Evolutionary conservation across 2,329 filamentous ascomycete species (phyloP), one percentile per base, ranked within the genome.

Genomic region (Monosporascus sp.): DNA sequence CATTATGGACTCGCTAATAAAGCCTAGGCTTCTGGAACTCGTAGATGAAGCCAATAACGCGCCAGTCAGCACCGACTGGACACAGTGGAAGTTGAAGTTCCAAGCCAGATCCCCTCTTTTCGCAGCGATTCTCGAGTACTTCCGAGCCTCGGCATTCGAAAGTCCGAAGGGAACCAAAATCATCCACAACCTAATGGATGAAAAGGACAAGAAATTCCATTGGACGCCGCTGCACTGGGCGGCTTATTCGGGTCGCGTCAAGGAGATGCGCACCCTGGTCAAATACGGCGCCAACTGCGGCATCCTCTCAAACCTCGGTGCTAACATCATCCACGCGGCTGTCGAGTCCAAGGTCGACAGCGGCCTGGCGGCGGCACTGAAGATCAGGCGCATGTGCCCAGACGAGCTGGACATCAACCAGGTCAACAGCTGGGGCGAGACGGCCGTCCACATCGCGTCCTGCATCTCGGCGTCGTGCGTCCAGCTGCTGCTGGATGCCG

Each of bases 171-270:
- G 45, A 28, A 48, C 20, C 45, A 48, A 48, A 28, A 22, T 48
- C n/a, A 48, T 48, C 7, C 45, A 48, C 45, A 26, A 48, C 45
- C 45, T 48, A 15, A 14, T 48, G 15, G 45, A 48, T 31, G 24
- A 18, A 17, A 48, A 48, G 22, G 45, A 48, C 45, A 48, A 48
- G 18, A 48, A 48, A 18, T 48, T 31, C 22, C 45, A 48, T 31
- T 48, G 45, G 45, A 48, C 45, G 22, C 45, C 45, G 45, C 45
- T 48, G 14, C 45, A 48, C 45, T 48, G 45, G 45, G 45, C 45
- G 17, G 45, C 45, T 14, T 48, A 24, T 15, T 48, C 45, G 22
- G 45, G 45, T 24, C 18, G 45, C 7, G 14, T 48, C 17, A 18
- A 48, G 8, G 45, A 26, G 18, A 48, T 48, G 45, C 14, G 18